Evolutionary conservation across 1,284 basidiomycete genomes (phyloP), one percentile per base, ranked within the genome.

Genomic region (Trametes versicolor): DNA sequence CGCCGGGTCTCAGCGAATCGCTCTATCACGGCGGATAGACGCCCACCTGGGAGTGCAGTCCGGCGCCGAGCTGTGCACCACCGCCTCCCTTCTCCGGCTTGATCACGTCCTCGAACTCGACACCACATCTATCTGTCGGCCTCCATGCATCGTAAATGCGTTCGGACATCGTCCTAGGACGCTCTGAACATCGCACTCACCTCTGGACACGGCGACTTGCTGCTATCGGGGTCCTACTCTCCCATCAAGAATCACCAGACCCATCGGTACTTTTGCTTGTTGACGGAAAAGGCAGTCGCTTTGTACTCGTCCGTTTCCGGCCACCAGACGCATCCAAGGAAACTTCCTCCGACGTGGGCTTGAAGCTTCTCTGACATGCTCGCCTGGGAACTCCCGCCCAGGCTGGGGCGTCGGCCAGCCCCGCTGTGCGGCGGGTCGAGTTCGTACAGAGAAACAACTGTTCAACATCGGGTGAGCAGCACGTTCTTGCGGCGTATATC

Each of bases 211-310:
- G 47, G 51, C 45, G 50, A 56, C 23, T 3, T 23, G 60, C 59
- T 45, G 21, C 37, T 60, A 47, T 60, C 63, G 68, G 68, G 68
- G 68, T 69, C 68, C 63, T 58, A 15, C 49, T n/a, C 17, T 29
- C 49, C 50, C 48, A 51, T 60, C 60, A 61, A 27, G 39, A 32
- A 58, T 50, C 60, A 58, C 56, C 32, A 53, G 63, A 65, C 68
- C 19, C 19, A 61, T 63, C 56, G 47, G 60, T 59, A 25, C 47
- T 65, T 65, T 64, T 64, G 65, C 63, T 69, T 69, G 53, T 69
- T 62, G 29, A 64, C 68, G 19, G 51, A 69, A 65, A 49, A 43
- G 68, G 68, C 52, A 63, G 65, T 67, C 65, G 51, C 52, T 63
- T 69, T 69, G 65, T 69, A 36, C 68, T 48, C 48, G 45, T 27